Conservation (phyloP, 148 eudicot species). For the Oxyria digyna region DNA sequence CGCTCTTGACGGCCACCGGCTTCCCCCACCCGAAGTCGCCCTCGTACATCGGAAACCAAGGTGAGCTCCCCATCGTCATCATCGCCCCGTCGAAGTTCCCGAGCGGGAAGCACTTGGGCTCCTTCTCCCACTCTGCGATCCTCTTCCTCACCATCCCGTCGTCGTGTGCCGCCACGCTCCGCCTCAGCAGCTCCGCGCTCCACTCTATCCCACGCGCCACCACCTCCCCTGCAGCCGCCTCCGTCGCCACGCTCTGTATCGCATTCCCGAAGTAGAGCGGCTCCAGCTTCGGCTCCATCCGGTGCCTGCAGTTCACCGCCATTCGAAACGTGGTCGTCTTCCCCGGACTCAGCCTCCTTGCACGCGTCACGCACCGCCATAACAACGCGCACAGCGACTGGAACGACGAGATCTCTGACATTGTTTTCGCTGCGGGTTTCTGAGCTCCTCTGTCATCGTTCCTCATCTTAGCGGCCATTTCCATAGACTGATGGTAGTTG, state of each 20-base stretch:
- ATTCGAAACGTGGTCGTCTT: slow-evolving; percentile 48
- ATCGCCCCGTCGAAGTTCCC: slow-evolving; percentile 61
- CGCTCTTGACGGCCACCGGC: slow-evolving; percentile 41
- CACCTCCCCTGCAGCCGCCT: slow-evolving; percentile 30
- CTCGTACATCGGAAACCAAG: slow-evolving; percentile 59
- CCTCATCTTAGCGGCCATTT: background rate
- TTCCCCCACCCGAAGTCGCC: slow-evolving; percentile 64
- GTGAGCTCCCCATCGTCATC: slow-evolving; percentile 60
- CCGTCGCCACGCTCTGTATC: slow-evolving; percentile 42
- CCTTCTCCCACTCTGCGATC: slow-evolving; percentile 43
- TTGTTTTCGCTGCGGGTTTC: background rate
- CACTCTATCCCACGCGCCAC: slow-evolving; percentile 30
- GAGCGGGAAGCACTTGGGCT: slow-evolving; percentile 35
- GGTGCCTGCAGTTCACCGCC: slow-evolving; percentile 40
- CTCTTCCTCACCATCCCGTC: slow-evolving; percentile 22
- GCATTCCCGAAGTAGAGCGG: slow-evolving; percentile 55
- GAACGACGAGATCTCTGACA: slow-evolving; percentile 52
- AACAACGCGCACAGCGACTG: slow-evolving; percentile 51
- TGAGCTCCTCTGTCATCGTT: background rate
- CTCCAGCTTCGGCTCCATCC: slow-evolving; percentile 42
- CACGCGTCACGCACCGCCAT: slow-evolving; percentile 63
- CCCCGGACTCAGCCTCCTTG: slow-evolving; percentile 18
- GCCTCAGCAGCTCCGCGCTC: slow-evolving; percentile 20
- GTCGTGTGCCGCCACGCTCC: slow-evolving; percentile 31
- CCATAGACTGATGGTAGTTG: background rate